These are phyloP conservation scores for Fusarium ambrosium DNA, from an alignment of 2,329 filamentous ascomycete species.

Conservation along the genomic window DNA sequence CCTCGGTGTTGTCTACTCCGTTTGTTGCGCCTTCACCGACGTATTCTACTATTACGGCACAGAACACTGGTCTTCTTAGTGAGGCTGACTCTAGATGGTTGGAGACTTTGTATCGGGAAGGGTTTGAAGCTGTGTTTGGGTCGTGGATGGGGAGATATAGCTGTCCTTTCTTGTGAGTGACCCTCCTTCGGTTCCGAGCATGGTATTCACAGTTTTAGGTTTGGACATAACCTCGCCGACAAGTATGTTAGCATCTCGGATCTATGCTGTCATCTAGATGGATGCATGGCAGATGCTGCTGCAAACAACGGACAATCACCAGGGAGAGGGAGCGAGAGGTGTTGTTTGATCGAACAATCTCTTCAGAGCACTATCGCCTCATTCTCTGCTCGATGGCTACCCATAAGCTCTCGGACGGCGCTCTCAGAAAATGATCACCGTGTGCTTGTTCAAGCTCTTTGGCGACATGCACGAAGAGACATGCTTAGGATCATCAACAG, in stretches of 20 bases:
- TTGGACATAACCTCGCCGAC: conserved; percentile 44
- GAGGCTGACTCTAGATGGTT: conserved; percentile 43
- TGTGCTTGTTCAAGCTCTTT: conserved; percentile 44
- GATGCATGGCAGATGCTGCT: conserved; percentile 50
- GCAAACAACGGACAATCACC: neutral
- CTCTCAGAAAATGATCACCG: conserved; percentile 23
- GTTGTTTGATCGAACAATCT: conserved; percentile 44
- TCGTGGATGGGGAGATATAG: conserved; percentile 59
- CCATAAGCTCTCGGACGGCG: conserved; percentile 30
- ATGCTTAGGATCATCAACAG: conserved; percentile 58
- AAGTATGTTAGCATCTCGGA: conserved; percentile 50
- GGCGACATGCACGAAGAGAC: conserved; percentile 54
- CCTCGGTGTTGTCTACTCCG: neutral
- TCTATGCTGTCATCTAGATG: conserved; percentile 51
- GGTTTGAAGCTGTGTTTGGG: conserved; percentile 57
- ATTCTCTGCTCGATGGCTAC: conserved; percentile 50
- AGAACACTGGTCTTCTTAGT: conserved; percentile 11
- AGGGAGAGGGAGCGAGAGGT: conserved; percentile 31
- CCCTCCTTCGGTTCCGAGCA: neutral
- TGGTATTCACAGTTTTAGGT: conserved; percentile 30
- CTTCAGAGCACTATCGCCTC: conserved; percentile 46
- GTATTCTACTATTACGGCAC: conserved; percentile 7
- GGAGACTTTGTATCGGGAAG: conserved; percentile 50
- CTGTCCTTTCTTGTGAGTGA: conserved; percentile 57
- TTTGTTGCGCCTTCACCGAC: neutral